Evolutionary conservation across 768 basidiomycete genomes (phyloP).

Genomic region (Pleurotus giganteus): DNA sequence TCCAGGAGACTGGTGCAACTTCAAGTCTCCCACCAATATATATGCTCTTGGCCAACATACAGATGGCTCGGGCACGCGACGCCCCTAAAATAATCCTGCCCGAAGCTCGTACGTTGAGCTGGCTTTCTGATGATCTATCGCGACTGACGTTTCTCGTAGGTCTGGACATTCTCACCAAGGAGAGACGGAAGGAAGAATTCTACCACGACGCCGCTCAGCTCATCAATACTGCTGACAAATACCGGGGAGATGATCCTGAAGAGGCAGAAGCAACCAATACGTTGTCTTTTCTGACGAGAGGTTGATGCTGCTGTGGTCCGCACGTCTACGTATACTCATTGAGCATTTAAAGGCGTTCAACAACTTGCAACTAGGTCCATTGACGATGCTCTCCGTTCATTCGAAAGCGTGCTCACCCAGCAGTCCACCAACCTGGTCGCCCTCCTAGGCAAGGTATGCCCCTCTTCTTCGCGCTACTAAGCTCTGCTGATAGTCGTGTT

Average conservation of each 20-base stretch:
- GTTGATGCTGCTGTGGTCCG: constrained; percentile 32
- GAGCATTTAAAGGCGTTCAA: constrained; percentile 60
- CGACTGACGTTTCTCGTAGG: constrained; percentile 33
- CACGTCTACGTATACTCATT: not conserved
- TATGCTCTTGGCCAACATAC: constrained; percentile 81
- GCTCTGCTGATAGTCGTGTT: constrained; percentile 8
- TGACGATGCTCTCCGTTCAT: constrained; percentile 79
- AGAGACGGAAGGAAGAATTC: constrained; percentile 66
- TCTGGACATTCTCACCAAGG: constrained; percentile 58
- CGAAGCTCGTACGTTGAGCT: constrained; percentile 63
- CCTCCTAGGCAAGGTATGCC: constrained; percentile 74
- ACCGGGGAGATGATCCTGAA: constrained; percentile 55
- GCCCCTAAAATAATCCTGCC: constrained; percentile 80
- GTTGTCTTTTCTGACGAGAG: constrained; percentile 64
- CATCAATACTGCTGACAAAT: constrained; percentile 59
- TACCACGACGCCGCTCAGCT: constrained; percentile 66
- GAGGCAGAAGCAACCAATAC: constrained; percentile 48
- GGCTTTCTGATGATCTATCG: constrained; percentile 1
- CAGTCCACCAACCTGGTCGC: constrained; percentile 89
- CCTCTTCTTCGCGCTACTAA: not conserved
- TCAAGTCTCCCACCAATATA: constrained; percentile 69
- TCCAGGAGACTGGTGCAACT: constrained; percentile 46
- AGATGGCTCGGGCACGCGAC: constrained; percentile 72
- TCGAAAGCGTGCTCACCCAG: constrained; percentile 73
- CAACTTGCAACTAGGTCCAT: constrained; percentile 77